These are phyloP conservation scores for Scheffersomyces lignosus DNA, from an alignment of 805 yeast species.

Conservation along the genomic window DNA sequence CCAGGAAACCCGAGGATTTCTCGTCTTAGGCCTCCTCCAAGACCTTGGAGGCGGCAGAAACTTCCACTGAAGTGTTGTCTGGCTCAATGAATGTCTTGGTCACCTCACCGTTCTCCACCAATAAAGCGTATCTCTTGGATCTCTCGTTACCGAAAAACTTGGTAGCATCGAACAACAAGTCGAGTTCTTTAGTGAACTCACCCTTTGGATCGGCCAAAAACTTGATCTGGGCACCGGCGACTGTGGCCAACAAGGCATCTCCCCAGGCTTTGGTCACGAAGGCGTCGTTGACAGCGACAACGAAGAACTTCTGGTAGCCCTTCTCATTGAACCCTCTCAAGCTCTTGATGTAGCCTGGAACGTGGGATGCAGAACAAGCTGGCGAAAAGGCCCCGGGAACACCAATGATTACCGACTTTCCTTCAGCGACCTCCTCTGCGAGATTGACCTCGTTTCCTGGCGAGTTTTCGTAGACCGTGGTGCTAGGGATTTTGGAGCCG, in stretches of 20 bases:
- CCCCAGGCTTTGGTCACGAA: constrained; percentile 86
- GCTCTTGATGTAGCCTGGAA: constrained; percentile 68
- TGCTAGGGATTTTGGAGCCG: constrained; percentile 65
- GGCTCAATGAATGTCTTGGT: constrained; percentile 71
- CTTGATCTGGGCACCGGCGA: constrained; percentile 37
- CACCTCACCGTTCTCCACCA: constrained; percentile 76
- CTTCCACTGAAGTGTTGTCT: constrained; percentile 70
- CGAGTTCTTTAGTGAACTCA: constrained; percentile 65
- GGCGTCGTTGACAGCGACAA: constrained; percentile 83
- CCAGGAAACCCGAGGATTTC: no score
- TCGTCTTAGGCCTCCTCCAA: constrained; percentile 23
- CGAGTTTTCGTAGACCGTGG: constrained; percentile 55
- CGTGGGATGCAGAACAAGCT: constrained; percentile 69
- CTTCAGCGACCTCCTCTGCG: constrained; percentile 42
- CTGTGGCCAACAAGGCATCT: constrained; percentile 29
- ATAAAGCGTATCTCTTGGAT: constrained; percentile 71
- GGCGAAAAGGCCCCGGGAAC: constrained; percentile 74
- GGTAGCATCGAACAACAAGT: constrained; percentile 71
- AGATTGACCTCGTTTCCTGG: constrained; percentile 65
- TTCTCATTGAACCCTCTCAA: constrained; percentile 55
- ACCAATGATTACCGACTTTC: constrained; percentile 39
- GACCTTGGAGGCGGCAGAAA: constrained; percentile 48
- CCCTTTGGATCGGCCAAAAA: constrained; percentile 82
- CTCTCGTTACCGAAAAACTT: constrained; percentile 75
- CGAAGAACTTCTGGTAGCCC: constrained; percentile 63